phyloP scores from a whole-genome alignment of 345 rosid species.

The Aegle marmelos region DNA sequence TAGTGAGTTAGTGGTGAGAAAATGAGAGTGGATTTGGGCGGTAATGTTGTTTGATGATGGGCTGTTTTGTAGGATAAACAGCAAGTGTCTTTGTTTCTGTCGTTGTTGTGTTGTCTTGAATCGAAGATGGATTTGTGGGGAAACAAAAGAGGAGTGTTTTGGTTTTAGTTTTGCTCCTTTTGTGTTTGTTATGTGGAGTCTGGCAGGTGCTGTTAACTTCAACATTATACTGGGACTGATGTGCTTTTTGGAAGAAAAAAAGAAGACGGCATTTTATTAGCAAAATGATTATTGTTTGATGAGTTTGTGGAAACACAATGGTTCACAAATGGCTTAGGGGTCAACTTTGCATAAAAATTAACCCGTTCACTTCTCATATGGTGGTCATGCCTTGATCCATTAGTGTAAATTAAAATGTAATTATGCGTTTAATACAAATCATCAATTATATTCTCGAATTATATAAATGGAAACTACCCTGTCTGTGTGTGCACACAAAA shows the following conservation, averaged over 20 bases:
- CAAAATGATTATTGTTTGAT: no score
- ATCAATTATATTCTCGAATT: no score
- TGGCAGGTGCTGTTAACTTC: slow-evolving; percentile 23
- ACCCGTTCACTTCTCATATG: no score
- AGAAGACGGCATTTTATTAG: background rate
- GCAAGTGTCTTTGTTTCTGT: slow-evolving; percentile 14
- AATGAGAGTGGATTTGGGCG: slow-evolving; percentile 42
- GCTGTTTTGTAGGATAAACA: slow-evolving; percentile 31
- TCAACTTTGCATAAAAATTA: no score
- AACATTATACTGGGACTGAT: background rate
- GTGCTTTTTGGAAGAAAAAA: no score
- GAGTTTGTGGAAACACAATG: no score
- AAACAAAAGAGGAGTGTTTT: slow-evolving; percentile 16
- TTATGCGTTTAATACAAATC: no score
- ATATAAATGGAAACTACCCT: no score
- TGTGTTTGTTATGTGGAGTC: slow-evolving; percentile 21
- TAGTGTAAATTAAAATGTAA: no score
- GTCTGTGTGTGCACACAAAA: no score
- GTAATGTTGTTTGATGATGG: slow-evolving; percentile 21
- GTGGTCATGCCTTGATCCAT: no score
- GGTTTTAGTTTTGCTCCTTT: background rate
- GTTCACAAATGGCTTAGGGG: no score
- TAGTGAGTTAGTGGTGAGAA: slow-evolving; percentile 36
- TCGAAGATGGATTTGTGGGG: slow-evolving; percentile 14
- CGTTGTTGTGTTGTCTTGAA: background rate